Percentiles rank a stretch among this genome's conserved stretches.
These are phyloP conservation scores for Epithemia pelagica DNA, from an alignment of 108 stramenopile genomes.

Conservation along the genomic window DNA sequence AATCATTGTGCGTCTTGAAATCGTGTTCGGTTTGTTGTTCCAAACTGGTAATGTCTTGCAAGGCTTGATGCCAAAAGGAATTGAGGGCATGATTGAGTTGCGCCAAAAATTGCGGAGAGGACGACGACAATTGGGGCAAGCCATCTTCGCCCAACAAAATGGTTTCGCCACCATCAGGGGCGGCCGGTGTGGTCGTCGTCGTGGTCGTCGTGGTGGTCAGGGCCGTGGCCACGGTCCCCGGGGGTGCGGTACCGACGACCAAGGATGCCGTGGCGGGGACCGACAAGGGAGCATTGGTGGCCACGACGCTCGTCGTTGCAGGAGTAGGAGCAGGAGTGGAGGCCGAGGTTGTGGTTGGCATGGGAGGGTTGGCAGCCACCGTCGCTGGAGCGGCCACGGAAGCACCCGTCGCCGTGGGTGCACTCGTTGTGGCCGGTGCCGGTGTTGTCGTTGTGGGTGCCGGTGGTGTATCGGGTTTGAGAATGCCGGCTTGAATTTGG, in stretches of 20 bases:
- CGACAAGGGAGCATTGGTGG: background rate
- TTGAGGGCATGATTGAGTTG: conserved; percentile 52
- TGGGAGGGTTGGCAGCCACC: conserved; percentile 2
- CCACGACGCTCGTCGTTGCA: background rate
- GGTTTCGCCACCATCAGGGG: background rate
- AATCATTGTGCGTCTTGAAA: conserved; percentile 88
- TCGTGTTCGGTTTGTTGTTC: conserved; percentile 71
- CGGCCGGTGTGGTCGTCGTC: conserved; percentile 12
- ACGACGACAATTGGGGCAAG: conserved; percentile 31
- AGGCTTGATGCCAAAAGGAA: conserved; percentile 66
- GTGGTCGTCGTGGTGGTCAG: conserved; percentile 13
- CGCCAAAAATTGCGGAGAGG: conserved; percentile 53
- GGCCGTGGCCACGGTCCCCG: background rate
- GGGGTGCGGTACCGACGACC: background rate
- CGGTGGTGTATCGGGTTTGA: conserved; percentile 37
- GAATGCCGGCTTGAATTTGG: conserved; percentile 75
- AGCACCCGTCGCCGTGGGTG: conserved; percentile 3
- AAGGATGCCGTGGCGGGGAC: background rate
- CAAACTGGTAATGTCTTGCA: conserved; percentile 36
- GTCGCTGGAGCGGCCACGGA: conserved; percentile 1
- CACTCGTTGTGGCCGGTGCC: conserved; percentile 17
- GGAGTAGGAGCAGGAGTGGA: conserved; percentile 1
- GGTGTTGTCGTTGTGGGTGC: background rate
- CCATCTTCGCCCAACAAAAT: background rate
- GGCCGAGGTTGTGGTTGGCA: background rate